Evolutionary conservation across 208 protist genomes (phyloP).

Genomic region (Trichomonas vaginalis): DNA sequence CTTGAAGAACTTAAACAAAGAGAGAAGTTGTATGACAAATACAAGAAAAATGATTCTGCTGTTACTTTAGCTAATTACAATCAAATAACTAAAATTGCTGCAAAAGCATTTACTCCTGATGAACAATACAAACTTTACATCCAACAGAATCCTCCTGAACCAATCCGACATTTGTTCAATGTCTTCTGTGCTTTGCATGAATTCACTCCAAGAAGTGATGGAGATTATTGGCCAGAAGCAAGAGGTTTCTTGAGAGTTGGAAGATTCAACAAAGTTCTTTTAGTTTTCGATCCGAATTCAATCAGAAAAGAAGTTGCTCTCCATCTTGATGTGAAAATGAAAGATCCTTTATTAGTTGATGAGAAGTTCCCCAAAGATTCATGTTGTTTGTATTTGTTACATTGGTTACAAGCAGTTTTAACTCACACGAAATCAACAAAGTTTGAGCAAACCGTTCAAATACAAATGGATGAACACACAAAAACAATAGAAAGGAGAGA

Average conservation of each 20-base stretch:
- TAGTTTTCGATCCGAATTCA: neutral
- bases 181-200: neutral
- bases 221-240: neutral
- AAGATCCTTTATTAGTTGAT: neutral
- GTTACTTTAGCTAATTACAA: neutral
- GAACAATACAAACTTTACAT: constrained; percentile 9
- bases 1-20: neutral
- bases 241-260: neutral
- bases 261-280: neutral
- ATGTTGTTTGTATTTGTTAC: neutral
- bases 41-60: neutral
- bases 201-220: neutral
- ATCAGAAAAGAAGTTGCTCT: neutral
- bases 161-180: neutral
- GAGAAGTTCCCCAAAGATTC: neutral
- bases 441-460: neutral
- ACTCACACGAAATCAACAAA: neutral
- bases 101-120: neutral
- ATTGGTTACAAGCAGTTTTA: neutral
- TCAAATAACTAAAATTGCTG: neutral
- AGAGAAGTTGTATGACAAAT: neutral
- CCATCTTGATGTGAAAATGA: neutral
- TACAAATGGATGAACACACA: neutral
- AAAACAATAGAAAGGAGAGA: neutral
- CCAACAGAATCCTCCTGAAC: neutral